These are phyloP conservation scores for Fraxinus excelsior DNA, from an alignment of 257 asterid genomes.

Conservation along the genomic window DNA sequence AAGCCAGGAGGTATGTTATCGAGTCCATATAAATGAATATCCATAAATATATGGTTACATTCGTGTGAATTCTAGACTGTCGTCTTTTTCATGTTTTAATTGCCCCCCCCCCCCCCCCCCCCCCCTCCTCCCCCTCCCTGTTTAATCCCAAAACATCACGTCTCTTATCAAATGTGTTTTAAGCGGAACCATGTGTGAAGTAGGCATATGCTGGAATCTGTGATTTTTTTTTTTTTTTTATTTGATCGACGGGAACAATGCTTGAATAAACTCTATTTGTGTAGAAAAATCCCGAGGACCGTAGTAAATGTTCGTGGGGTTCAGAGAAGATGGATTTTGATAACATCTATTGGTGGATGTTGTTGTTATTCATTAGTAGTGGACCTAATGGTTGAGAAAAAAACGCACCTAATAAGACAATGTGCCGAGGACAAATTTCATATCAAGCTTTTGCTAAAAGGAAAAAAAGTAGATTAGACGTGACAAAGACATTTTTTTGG, in stretches of 20 bases:
- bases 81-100: neutral
- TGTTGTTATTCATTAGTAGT: neutral
- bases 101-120: too few relatives aligned
- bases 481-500: conserved; percentile 27
- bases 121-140: too few relatives aligned
- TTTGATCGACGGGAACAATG: neutral
- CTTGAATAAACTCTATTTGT: neutral
- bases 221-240: conserved; percentile 9
- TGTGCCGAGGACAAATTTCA: conserved; percentile 3
- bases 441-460: conserved; percentile 20
- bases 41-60: conserved; percentile 13
- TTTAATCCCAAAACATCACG: neutral
- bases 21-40: conserved; percentile 38
- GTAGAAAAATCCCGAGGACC: neutral
- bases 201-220: conserved; percentile 25
- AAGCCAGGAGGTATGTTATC: conserved; percentile 39
- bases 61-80: neutral
- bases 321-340: neutral
- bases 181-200: neutral
- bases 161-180: too few relatives aligned
- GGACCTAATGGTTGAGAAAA: neutral
- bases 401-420: neutral
- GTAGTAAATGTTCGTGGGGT: neutral
- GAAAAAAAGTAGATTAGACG: conserved; percentile 13
- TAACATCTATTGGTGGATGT: neutral